Evolutionary conservation across 192 early-diverging fungal species (phyloP), one percentile per base, ranked within the genome.

Genomic region (Glomus cerebriforme): DNA sequence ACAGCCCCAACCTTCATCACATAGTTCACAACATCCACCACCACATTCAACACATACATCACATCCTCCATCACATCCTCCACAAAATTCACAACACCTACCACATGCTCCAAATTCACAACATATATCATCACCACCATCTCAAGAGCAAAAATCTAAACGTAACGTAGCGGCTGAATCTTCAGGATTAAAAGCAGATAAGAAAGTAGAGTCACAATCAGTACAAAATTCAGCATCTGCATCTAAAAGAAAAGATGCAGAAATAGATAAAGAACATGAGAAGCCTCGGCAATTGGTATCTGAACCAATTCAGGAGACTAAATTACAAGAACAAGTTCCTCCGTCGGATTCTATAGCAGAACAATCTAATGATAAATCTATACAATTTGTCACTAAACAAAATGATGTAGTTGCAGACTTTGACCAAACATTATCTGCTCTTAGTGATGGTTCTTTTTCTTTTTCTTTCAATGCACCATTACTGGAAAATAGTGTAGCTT

Each of bases 351-450:
- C 29, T 67, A 13, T 7, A 31, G 0, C 62, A 63, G 24, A 26
- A 26, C 29, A 54, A 19, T 59, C 31, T 22, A 62, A 29, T 17
- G 59, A 62, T 65, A 65, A 77, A 10, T 19, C n/a, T 19, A 13
- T 2, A 65, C 59, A 67, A 31, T 13, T 58, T 26, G 39, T 12
- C 15, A 19, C 27, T 6, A 66, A 64, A 67, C 65, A 47, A 66
- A 58, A 64, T 24, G 54, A 66, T n/a, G 22, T 78, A 66, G 47
- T 47, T 71, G 69, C 39, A 3, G 64, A 78, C 26, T 78, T 78
- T 49, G 77, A 78, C 34, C 63, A 78, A 68, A 69, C 66, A 34
- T 78, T 78, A 64, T 78, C 77, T 37, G 64, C 43, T n/a, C 65
- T 78, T 31, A 78, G 64, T 35, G 77, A 54, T 37, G 77, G 77